Base-by-base conservation (phyloP, 73 alveolate genomes). In the Paramecium caudatum region DNA sequence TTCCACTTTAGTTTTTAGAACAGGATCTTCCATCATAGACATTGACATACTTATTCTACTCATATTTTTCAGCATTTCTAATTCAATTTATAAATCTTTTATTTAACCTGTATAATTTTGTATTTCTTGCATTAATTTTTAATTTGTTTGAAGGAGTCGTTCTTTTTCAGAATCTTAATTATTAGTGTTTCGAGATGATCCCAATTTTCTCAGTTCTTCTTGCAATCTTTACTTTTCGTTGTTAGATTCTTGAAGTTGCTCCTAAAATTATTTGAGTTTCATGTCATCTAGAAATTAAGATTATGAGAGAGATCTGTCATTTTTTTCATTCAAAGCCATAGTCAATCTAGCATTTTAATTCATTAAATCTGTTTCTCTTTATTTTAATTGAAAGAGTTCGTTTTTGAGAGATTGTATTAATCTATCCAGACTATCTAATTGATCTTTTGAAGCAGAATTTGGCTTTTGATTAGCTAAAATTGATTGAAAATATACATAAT, bases 11-110 rank as follows among this genome's bases (percentile, higher is more conserved):
- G 39, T 27, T 74, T 74, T 45, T 41, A 74, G 21, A 37, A 41
- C 69, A 30, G 83, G 83, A 74, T 74, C 88, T 6, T 74, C 88
- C 88, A 74, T 74, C 45, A 74, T 74, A 39, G 88, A 70, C 87
- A 70, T 70, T 10, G 87, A 74, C 88, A 74, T 74, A 39, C 88
- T 74, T 7, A 74, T 74, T 41, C 88, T 74, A 21, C 69, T 41
- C 39, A 21, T 43, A 43, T 74, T 37, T 74, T 45, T 74, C 62
- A 43, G 19, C 62, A 45, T 21, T 19, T 74, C 62, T 2, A 74
- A 5, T 41, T 74, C 88, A 7, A 74, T 19, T 74, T 74, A 74
- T 45, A 74, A 74, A 19, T 45, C 68, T 39, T 74, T 12, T 10
- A 74, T 74, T 7, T 37, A 21, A 19, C 43, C 19, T 27, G 88